These are phyloP conservation scores for Trichoderma afroharzianum DNA, from an alignment of 2,329 filamentous ascomycete species.

Conservation along the genomic window DNA sequence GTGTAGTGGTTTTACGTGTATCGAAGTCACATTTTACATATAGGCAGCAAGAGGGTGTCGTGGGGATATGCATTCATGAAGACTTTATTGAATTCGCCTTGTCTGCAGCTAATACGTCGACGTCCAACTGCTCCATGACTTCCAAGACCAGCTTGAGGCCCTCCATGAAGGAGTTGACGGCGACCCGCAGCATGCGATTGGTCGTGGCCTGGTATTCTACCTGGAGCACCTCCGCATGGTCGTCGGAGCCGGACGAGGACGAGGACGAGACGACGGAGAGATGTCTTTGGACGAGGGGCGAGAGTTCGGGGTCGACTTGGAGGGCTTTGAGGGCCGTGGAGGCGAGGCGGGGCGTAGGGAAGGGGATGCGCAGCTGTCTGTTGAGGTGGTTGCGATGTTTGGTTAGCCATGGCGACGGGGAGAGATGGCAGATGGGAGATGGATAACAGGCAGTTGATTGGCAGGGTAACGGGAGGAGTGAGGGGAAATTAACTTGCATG, in stretches of 20 bases:
- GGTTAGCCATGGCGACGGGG: neutral
- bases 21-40: neutral
- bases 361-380: slow-evolving; percentile 73
- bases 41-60: neutral
- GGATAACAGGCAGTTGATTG: neutral
- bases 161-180: slow-evolving; percentile 95
- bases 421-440: neutral
- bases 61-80: neutral
- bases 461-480: slow-evolving; percentile 7
- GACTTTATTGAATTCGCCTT: neutral
- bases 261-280: slow-evolving; percentile 51
- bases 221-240: slow-evolving; percentile 51
- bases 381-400: neutral
- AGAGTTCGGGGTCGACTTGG: slow-evolving; percentile 84
- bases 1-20: neutral
- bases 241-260: slow-evolving; percentile 12
- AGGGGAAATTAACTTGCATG: slow-evolving; percentile 43
- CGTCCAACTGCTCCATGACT: slow-evolving; percentile 86
- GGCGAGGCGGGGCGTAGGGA: slow-evolving; percentile 77
- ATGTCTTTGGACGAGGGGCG: slow-evolving; percentile 70
- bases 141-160: slow-evolving; percentile 79
- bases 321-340: slow-evolving; percentile 70
- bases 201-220: slow-evolving; percentile 84
- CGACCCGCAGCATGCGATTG: slow-evolving; percentile 93
- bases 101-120: slow-evolving; percentile 60